phyloP scores from a whole-genome alignment of 257 asterid genomes.

The Schizonepeta tenuifolia region DNA sequence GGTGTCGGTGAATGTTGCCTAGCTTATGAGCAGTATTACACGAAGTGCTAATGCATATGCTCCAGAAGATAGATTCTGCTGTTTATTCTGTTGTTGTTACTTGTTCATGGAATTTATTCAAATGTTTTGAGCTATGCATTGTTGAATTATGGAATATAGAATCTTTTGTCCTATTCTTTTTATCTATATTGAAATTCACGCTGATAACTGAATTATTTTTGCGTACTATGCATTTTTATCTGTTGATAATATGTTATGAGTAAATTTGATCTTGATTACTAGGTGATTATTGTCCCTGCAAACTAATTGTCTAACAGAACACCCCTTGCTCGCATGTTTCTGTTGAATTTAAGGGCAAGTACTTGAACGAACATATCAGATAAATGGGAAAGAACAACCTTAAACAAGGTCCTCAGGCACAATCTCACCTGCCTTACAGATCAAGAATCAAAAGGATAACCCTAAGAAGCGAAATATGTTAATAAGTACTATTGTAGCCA shows the following conservation, averaged over 20 bases:
- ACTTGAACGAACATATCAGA: not conserved
- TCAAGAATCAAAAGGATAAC: not conserved
- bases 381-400: not conserved
- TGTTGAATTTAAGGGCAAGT: not conserved
- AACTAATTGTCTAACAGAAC: slow-evolving; percentile 7
- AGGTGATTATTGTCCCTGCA: slow-evolving; percentile 1
- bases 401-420: not conserved
- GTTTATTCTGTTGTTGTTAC: not conserved
- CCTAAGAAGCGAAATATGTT: not conserved
- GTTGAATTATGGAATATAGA: no score
- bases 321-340: not conserved
- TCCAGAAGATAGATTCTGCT: not conserved
- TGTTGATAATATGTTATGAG: not conserved
- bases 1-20: not conserved
- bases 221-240: not conserved
- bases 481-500: not conserved
- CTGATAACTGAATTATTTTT: not conserved
- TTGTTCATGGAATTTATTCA: not conserved
- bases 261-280: not conserved
- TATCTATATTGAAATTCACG: no score
- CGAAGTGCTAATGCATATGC: not conserved
- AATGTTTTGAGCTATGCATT: not conserved
- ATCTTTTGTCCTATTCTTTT: no score
- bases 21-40: slow-evolving; percentile 5
- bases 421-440: not conserved